Base-by-base conservation (phyloP, 2,329 filamentous ascomycete genomes). In the Ceratocystis huliohia region DNA sequence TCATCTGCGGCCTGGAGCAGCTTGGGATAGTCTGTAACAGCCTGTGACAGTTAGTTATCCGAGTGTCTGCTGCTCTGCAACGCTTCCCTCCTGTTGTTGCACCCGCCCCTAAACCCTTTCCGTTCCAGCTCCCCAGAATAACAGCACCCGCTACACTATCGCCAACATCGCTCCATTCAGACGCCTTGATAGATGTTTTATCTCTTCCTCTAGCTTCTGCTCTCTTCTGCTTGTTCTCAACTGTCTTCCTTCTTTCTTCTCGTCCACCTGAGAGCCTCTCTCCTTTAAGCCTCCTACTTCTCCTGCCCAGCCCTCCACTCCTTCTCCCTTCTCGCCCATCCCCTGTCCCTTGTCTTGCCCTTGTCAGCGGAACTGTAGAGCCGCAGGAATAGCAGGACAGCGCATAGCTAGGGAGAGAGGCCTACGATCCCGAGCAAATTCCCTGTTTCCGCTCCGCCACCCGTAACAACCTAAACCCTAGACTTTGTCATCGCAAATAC, bases 331-430 rank as follows among this genome's bases (percentile, higher is more conserved):
- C 15, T 63, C 25, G 20, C 33, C 44, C 20, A 22, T 66, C 20
- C 61, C 65, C 45, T 45, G 61, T 41, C 37, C 33, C 30, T 33
- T 33, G 30, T 10, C 37, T 41, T 41, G 37, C 37, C 37, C 37
- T 41, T 33, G 17, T 17, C 48, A 53, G 20, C 48, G 48, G 20
- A 25, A 25, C 20, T 33, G 41, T 64, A 41, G 48, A 59, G 28
- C 61, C 65, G 65, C 45, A 63, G 65, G 56, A 66, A 62, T 46
- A n/a, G 44, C 57, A 62, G 44, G 25, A 44, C 53, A 22, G 28
- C 63, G 63, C 63, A 65, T 65, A 63, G n/a, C 33, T 10, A 22
- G 7, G 25, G 15, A 20, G 15, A 33, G 17, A 20, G 6, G 45
- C 37, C 37, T 41, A 41, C 10, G 37, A 41, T 41, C 10, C 37